These are phyloP conservation scores for Neonectria sp. DNA, from an alignment of 2,329 filamentous ascomycete genomes.

Conservation along the genomic window DNA sequence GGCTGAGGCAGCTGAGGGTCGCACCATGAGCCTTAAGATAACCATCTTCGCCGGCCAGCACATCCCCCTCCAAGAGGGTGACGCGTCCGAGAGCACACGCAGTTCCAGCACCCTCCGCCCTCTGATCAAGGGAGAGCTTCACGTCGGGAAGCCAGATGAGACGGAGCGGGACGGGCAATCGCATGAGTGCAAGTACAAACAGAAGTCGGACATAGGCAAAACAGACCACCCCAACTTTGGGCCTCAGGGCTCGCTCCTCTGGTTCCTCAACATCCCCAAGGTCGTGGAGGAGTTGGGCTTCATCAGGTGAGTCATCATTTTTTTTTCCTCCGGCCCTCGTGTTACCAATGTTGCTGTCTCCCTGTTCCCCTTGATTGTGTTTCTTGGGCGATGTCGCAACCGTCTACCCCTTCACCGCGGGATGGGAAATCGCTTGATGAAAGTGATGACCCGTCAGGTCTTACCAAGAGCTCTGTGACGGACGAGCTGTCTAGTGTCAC, in stretches of 20 bases:
- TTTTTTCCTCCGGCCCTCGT: conserved; percentile 11
- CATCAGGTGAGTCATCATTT: conserved; percentile 70
- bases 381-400: neutral
- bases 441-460: conserved; percentile 10
- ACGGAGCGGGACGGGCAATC: conserved; percentile 46
- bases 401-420: neutral
- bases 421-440: conserved; percentile 21
- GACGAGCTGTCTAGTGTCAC: conserved; percentile 22
- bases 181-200: conserved; percentile 72
- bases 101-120: conserved; percentile 69
- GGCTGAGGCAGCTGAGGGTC: conserved; percentile 62
- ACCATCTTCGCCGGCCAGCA: conserved; percentile 84
- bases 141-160: conserved; percentile 75
- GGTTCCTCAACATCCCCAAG: conserved; percentile 70
- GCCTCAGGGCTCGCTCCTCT: conserved; percentile 64
- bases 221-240: conserved; percentile 77
- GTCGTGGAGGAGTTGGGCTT: conserved; percentile 81
- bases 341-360: neutral
- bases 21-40: conserved; percentile 77
- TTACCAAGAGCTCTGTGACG: conserved; percentile 21
- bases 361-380: neutral
- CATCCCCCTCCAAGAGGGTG: conserved; percentile 60
- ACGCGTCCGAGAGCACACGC: conserved; percentile 50
- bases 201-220: conserved; percentile 68
- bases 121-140: conserved; percentile 84